Evolutionary conservation across 75 land plant species (phyloP).

Genomic region (Selaginella tamariscina): DNA sequence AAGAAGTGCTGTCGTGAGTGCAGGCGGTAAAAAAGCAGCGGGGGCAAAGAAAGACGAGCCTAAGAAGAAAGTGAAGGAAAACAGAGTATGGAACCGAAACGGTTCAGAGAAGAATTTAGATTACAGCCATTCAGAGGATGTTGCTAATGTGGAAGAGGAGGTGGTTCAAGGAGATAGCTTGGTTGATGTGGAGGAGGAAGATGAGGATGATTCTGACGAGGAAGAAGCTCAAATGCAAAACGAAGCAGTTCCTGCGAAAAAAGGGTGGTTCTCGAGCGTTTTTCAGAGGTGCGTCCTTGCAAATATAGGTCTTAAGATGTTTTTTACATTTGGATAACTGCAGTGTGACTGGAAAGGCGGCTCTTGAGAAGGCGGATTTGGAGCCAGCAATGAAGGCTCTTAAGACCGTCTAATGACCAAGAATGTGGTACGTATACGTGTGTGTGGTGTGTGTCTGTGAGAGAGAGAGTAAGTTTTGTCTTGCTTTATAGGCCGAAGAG

Average conservation of each 20-base stretch:
- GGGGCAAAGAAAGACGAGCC: constrained; percentile 41
- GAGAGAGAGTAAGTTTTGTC: no score
- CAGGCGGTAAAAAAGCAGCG: constrained; percentile 31
- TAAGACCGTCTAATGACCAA: constrained; percentile 90
- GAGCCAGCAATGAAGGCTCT: constrained; percentile 86
- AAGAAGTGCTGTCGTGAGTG: constrained; percentile 28
- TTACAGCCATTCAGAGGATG: constrained; percentile 55
- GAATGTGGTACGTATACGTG: constrained; percentile 73
- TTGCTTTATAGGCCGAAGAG: constrained; percentile 70
- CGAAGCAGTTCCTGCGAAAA: constrained; percentile 52
- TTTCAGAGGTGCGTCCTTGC: constrained; percentile 59
- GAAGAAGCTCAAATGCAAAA: constrained; percentile 29
- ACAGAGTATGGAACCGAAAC: constrained; percentile 95
- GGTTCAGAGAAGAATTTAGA: constrained; percentile 58
- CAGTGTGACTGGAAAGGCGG: constrained; percentile 90
- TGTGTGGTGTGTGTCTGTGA: neutral
- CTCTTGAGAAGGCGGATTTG: constrained; percentile 71
- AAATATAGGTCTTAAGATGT: neutral
- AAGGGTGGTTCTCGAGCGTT: constrained; percentile 92
- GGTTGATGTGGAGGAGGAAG: constrained; percentile 82
- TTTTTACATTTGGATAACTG: neutral
- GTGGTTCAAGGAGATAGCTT: constrained; percentile 66
- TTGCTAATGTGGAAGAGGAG: constrained; percentile 38
- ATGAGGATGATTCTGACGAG: constrained; percentile 26
- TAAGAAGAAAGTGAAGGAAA: constrained; percentile 66